A percentile compares a stretch with the other conserved stretches of the same genome.
Evolutionary conservation across 2,329 filamentous ascomycete genomes (phyloP).

Genomic region (Cryphonectria radicalis): DNA sequence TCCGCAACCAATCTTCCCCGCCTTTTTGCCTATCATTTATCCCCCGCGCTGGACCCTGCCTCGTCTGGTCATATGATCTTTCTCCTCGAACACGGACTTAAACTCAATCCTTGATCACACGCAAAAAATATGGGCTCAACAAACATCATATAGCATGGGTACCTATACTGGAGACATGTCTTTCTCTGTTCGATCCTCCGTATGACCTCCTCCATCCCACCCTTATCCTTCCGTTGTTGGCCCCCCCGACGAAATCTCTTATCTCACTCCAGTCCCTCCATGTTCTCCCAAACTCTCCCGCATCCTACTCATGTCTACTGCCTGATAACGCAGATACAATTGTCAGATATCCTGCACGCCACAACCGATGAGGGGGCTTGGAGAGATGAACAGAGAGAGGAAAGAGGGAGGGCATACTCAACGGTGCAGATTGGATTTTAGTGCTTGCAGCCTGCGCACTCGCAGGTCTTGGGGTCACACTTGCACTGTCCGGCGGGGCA

Average conservation of each 20-base stretch:
- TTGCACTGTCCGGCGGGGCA: conserved; percentile 17
- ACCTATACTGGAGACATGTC: neutral
- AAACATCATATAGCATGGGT: neutral
- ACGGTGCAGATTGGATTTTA: neutral
- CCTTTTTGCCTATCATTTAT: neutral
- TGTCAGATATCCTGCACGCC: neutral
- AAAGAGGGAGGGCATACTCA: neutral
- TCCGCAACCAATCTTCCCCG: neutral
- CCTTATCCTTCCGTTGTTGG: neutral
- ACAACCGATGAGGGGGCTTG: neutral
- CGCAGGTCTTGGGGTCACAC: conserved; percentile 16
- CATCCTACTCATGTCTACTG: neutral
- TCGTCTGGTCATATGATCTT: neutral
- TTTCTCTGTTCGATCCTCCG: neutral
- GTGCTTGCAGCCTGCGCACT: conserved; percentile 11
- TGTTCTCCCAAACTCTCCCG: neutral
- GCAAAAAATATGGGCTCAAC: neutral
- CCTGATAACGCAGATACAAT: neutral
- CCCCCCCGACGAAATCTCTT: neutral
- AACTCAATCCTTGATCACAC: neutral
- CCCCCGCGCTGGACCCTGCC: neutral
- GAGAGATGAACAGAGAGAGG: neutral
- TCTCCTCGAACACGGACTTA: neutral
- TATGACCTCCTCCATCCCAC: neutral
- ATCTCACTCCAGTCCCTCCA: neutral